These are phyloP conservation scores for Candida hispaniensis DNA, from an alignment of 805 yeast species.

Conservation along the genomic window DNA sequence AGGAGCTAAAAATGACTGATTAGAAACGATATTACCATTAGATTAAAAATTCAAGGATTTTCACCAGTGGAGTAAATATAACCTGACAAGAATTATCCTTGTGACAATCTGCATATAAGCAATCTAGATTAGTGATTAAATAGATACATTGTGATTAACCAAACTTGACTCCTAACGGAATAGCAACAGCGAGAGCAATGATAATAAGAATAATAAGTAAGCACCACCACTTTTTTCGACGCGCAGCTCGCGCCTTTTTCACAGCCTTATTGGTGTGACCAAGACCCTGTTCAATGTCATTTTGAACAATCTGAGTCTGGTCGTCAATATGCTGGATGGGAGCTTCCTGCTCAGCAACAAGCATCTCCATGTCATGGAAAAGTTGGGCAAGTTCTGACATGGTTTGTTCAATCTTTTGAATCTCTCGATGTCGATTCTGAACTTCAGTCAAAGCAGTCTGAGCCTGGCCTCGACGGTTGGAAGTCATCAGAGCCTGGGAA, in stretches of 20 bases:
- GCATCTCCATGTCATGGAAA: conserved; percentile 90
- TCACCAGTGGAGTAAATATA: too few relatives aligned
- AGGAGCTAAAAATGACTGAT: too few relatives aligned
- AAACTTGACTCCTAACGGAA: conserved; percentile 13
- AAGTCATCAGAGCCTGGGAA: conserved; percentile 58
- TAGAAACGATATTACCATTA: too few relatives aligned
- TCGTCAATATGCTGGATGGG: conserved; percentile 74
- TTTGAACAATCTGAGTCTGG: conserved; percentile 72
- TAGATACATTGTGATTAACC: too few relatives aligned
- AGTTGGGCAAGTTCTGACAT: conserved; percentile 92
- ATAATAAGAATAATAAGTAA: conserved; percentile 37
- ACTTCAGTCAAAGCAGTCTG: conserved; percentile 91
- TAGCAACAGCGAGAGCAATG: conserved; percentile 12
- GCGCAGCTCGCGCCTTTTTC: conserved; percentile 73
- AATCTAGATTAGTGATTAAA: too few relatives aligned
- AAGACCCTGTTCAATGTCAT: conserved; percentile 85
- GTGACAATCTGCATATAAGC: too few relatives aligned
- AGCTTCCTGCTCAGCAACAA: conserved; percentile 92
- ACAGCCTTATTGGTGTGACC: conserved; percentile 91
- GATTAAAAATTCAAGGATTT: too few relatives aligned
- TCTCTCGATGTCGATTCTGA: conserved; percentile 89
- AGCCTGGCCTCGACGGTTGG: conserved; percentile 52
- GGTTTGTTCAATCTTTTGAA: conserved; percentile 86
- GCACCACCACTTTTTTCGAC: conserved; percentile 87
- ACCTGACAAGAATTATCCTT: too few relatives aligned